Evolutionary conservation across 495 filamentous ascomycete species (phyloP).

Genomic region (Chlorociboria aeruginascens): DNA sequence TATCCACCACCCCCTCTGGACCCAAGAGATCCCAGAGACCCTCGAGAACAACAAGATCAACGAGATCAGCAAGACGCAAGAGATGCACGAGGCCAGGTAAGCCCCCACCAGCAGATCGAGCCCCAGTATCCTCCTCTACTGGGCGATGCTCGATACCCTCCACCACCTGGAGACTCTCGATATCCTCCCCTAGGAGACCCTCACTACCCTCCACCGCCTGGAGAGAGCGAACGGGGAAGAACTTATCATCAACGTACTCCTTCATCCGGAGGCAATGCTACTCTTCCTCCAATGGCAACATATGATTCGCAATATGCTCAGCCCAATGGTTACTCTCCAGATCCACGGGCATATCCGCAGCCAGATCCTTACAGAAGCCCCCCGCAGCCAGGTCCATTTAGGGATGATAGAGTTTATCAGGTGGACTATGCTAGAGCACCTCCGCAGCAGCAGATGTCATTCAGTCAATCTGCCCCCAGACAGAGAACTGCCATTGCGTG

Average conservation of each 20-base stretch:
- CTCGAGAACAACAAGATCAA: too few species aligned
- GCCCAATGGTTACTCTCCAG: slow-evolving; percentile 12
- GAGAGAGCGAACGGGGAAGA: slow-evolving; percentile 30
- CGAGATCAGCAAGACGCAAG: too few species aligned
- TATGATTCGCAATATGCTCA: slow-evolving; percentile 18
- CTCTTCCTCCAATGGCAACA: slow-evolving; percentile 17
- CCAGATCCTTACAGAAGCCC: slow-evolving; percentile 11
- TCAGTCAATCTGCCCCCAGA: slow-evolving; percentile 51
- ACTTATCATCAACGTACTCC: slow-evolving; percentile 22
- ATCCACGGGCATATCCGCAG: slow-evolving; percentile 8
- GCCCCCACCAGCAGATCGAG: too few species aligned
- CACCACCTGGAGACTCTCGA: slow-evolving; percentile 9
- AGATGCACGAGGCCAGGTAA: too few species aligned
- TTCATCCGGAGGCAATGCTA: slow-evolving; percentile 12
- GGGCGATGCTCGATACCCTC: slow-evolving; percentile 14
- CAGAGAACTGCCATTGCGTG: slow-evolving; percentile 81
- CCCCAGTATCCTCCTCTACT: too few species aligned
- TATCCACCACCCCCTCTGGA: slow-evolving; percentile 17
- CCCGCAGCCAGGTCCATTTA: slow-evolving; percentile 8
- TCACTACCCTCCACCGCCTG: slow-evolving; percentile 35
- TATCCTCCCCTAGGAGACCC: slow-evolving; percentile 19
- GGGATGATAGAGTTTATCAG: slow-evolving; percentile 14
- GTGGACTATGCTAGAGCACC: slow-evolving; percentile 15
- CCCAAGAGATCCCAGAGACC: background rate
- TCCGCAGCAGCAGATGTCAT: slow-evolving; percentile 18